Base-by-base conservation (phyloP, 371 early-diverging fungal genomes). In the Conidiobolus incongruus region DNA sequence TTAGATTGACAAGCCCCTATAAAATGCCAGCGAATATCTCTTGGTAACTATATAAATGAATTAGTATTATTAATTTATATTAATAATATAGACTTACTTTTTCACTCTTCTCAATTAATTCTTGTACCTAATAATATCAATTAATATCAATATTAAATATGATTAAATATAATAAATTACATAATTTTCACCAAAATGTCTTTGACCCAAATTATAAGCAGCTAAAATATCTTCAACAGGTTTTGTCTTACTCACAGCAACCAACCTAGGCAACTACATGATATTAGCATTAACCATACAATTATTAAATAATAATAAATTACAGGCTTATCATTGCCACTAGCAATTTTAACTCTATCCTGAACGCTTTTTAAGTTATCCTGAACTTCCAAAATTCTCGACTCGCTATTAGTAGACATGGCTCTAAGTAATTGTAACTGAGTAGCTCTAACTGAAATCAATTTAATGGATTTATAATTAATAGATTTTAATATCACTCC, bases 171-270 rank as follows among this genome's bases (percentile, higher is more conserved):
- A 37, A 24, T 19, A 15, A 12, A 51, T 51, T 67, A 88, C 90
- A 66, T 85, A 86, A 54, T 90, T 93, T 50, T 95, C 94, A 45
- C 96, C 94, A 62, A 93, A 94, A 45, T 92, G 89, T 5, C 82
- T 69, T 37, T 93, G 91, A 0, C 88, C 87, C 2, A 58, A 52
- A 16, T 70, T 69, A 47, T 85, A 82, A 3, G 84, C 83, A 2
- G 68, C 70, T 47, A 60, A 30, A 24, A 95, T 59, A 54, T 85
- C 92, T 11, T 71, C 61, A 2, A 62, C 65, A 8, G 93, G 89
- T 59, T 88, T 90, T 30, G 72, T 73, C 56, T 95, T 94, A 61
- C 81, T 82, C 19, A 93, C 91, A 4, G 92, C 91, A 1, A 94
- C 94, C 31, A 95, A 59, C 0, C 78, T 68, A n/a, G 56, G 61